Percentiles rank a stretch among this genome's conserved stretches.
Evolutionary conservation across 495 filamentous ascomycete genomes (phyloP).

Genomic region (Parachaetomium inaequale): DNA sequence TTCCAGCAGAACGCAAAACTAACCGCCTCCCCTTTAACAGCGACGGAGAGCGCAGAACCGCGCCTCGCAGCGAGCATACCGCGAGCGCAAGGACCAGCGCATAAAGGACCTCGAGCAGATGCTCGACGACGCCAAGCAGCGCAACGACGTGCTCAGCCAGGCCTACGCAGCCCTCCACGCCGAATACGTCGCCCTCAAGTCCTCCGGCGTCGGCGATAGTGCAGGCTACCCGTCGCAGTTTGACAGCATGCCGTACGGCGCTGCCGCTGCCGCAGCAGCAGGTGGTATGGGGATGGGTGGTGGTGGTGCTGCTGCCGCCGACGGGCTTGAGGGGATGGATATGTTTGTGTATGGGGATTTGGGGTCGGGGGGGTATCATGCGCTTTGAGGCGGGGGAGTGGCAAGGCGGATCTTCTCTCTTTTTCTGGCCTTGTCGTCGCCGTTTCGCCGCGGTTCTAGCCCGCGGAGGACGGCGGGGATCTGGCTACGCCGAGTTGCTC

Average conservation of each 20-base stretch:
- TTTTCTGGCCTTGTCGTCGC: too few species aligned
- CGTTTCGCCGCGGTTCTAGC: too few species aligned
- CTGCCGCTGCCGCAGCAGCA: neutral
- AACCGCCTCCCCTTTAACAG: constrained; percentile 31
- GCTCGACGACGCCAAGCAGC: constrained; percentile 54
- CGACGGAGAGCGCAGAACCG: constrained; percentile 57
- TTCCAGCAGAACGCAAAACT: constrained; percentile 14
- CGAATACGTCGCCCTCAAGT: constrained; percentile 41
- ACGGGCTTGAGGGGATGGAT: constrained; percentile 28
- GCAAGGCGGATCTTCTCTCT: too few species aligned
- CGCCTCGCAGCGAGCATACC: constrained; percentile 71
- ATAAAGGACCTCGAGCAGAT: constrained; percentile 78
- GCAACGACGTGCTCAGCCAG: constrained; percentile 42
- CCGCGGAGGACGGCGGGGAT: too few species aligned
- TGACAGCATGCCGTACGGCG: constrained; percentile 21
- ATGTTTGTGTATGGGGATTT: constrained; percentile 33
- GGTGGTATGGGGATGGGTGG: constrained; percentile 15
- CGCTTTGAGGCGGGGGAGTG: constrained; percentile 16
- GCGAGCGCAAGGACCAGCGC: constrained; percentile 78
- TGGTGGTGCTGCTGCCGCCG: constrained; percentile 4
- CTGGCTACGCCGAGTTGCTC: too few species aligned
- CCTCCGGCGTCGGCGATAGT: constrained; percentile 28
- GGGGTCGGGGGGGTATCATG: constrained; percentile 21
- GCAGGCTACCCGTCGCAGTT: constrained; percentile 20
- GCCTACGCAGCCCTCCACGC: constrained; percentile 41